phyloP scores from a whole-genome alignment of 2,329 filamentous ascomycete species.

The Juglanconis sp. region DNA sequence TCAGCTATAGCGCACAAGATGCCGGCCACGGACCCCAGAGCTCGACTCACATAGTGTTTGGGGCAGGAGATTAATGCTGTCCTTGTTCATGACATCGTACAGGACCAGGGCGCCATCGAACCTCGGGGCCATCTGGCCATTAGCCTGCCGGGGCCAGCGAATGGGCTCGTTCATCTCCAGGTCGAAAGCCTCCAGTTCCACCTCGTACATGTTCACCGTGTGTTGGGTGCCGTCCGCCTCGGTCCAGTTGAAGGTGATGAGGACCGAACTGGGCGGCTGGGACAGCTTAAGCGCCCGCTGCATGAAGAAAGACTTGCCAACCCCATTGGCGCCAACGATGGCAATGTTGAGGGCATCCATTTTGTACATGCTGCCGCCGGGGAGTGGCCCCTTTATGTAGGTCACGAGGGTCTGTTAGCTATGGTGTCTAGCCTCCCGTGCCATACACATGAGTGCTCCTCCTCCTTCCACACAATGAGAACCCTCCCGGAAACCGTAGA shows the following conservation, averaged over 20 bases:
- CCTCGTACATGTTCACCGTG: constrained; percentile 60
- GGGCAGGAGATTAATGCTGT: constrained; percentile 71
- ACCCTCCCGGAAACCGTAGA: neutral
- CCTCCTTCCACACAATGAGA: constrained; percentile 5
- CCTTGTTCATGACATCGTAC: constrained; percentile 80
- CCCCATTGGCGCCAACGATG: constrained; percentile 63
- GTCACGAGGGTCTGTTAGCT: constrained; percentile 11
- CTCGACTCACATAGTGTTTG: constrained; percentile 70
- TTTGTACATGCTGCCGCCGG: constrained; percentile 7
- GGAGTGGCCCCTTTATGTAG: neutral
- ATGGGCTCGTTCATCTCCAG: constrained; percentile 56
- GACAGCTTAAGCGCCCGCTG: constrained; percentile 58
- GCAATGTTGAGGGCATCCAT: constrained; percentile 65
- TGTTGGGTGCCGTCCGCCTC: constrained; percentile 56
- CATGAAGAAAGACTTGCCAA: constrained; percentile 67
- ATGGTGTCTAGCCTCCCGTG: neutral
- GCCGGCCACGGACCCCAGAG: neutral
- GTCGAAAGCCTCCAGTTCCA: constrained; percentile 64
- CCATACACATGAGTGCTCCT: constrained; percentile 3
- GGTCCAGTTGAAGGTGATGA: constrained; percentile 52
- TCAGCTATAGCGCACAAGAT: constrained; percentile 5
- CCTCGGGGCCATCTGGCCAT: constrained; percentile 67
- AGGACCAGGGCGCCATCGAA: constrained; percentile 82
- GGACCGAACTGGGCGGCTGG: constrained; percentile 49
- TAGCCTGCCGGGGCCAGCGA: constrained; percentile 65